A percentile compares a stretch with the other conserved stretches of the same genome.
phyloP scores from a whole-genome alignment of 73 alveolate genomes.

The Blepharisma stoltei region DNA sequence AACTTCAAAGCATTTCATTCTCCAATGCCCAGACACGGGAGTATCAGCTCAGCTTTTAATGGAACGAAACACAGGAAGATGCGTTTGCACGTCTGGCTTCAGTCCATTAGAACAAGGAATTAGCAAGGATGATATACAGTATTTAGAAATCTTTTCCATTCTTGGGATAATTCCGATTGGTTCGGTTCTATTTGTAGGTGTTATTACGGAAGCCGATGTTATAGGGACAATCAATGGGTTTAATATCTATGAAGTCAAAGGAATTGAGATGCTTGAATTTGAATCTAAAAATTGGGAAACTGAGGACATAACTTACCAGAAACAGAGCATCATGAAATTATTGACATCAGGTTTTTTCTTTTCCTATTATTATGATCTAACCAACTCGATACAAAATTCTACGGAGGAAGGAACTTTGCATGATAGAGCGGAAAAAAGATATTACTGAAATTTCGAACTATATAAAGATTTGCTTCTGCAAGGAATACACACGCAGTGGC shows the following conservation, averaged over 20 bases:
- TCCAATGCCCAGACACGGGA: slow-evolving; percentile 13
- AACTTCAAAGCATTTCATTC: slow-evolving; percentile 11
- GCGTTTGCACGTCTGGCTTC: background rate
- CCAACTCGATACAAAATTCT: slow-evolving; percentile 31
- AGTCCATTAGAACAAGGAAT: slow-evolving; percentile 12
- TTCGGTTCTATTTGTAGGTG: background rate
- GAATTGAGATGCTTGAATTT: slow-evolving; percentile 1
- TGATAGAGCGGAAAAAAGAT: slow-evolving; percentile 41
- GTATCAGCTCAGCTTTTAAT: background rate
- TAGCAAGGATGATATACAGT: background rate
- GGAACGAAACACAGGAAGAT: slow-evolving; percentile 16
- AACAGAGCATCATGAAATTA: background rate
- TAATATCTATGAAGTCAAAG: slow-evolving; percentile 14
- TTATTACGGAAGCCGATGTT: slow-evolving; percentile 2
- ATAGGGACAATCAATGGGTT: background rate
- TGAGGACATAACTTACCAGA: background rate
- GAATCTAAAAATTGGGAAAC: background rate
- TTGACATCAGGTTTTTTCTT: slow-evolving; percentile 80
- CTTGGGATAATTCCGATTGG: slow-evolving; percentile 18
- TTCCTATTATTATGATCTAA: slow-evolving; percentile 82
- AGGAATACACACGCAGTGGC: slow-evolving; percentile 48
- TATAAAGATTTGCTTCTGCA: slow-evolving; percentile 37
- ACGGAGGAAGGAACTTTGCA: background rate
- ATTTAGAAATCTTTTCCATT: slow-evolving; percentile 18
- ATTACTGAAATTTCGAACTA: slow-evolving; percentile 48